A percentile compares a stretch with the other conserved stretches of the same genome.
These are phyloP conservation scores for Akanthomyces dipterigenus DNA, from an alignment of 2,329 filamentous ascomycete species.

Conservation along the genomic window DNA sequence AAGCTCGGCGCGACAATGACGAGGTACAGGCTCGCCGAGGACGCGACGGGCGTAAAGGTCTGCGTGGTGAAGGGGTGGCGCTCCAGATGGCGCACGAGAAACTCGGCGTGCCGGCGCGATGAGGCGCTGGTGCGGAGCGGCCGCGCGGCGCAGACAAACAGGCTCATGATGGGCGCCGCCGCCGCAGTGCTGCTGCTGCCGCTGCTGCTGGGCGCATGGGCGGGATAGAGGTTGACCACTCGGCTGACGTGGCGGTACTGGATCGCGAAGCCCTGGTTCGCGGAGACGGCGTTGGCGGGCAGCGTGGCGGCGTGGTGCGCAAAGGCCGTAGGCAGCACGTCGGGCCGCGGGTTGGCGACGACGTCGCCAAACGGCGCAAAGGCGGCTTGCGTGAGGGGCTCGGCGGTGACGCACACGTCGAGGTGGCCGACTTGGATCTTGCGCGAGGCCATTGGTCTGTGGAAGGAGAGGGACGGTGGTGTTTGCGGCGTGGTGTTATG, in stretches of 20 bases:
- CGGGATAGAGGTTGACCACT: slow-evolving; percentile 60
- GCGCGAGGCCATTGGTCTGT: background rate
- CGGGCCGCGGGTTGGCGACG: slow-evolving; percentile 63
- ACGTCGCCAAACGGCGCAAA: slow-evolving; percentile 82
- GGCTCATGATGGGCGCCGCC: slow-evolving; percentile 64
- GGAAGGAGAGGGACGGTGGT: background rate
- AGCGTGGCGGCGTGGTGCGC: slow-evolving; percentile 33
- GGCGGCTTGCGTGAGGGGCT: slow-evolving; percentile 58
- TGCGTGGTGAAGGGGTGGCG: slow-evolving; percentile 92
- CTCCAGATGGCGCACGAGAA: slow-evolving; percentile 69
- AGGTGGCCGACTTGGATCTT: slow-evolving; percentile 14
- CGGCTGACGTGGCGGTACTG: slow-evolving; percentile 79
- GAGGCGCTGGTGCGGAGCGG: slow-evolving; percentile 16
- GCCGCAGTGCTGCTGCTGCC: slow-evolving; percentile 25
- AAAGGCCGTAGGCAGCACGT: slow-evolving; percentile 41
- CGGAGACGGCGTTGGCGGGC: slow-evolving; percentile 46
- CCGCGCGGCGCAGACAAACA: slow-evolving; percentile 69
- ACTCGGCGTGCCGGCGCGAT: slow-evolving; percentile 24
- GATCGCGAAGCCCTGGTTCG: slow-evolving; percentile 83
- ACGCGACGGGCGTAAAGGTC: slow-evolving; percentile 74
- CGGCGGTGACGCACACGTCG: slow-evolving; percentile 41
- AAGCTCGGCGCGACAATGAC: slow-evolving; percentile 83
- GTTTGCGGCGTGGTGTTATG: background rate
- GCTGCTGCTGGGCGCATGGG: slow-evolving; percentile 51
- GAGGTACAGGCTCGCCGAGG: slow-evolving; percentile 55